Evolutionary conservation across 208 protist species (phyloP).

Genomic region (Leishmania lainsoni): DNA sequence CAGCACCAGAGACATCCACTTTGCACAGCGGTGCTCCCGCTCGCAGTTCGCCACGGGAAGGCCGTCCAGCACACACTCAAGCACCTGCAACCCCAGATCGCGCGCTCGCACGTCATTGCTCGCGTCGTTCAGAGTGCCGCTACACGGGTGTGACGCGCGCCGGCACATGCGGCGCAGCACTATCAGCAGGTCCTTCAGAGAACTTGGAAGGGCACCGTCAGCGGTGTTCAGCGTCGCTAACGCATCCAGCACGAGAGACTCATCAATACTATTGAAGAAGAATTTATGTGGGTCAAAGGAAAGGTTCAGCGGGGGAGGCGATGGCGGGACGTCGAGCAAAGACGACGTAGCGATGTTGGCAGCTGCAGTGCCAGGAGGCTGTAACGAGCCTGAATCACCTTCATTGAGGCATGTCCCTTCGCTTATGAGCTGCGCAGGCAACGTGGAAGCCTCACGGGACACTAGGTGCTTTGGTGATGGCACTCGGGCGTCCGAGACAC

Average conservation of each 20-base stretch:
- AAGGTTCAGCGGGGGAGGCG: conserved; percentile 5
- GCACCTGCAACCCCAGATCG: conserved; percentile 58
- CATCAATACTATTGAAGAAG: conserved; percentile 42
- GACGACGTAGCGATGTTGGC: neutral
- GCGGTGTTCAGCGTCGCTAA: conserved; percentile 27
- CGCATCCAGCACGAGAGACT: conserved; percentile 40
- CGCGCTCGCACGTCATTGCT: conserved; percentile 56
- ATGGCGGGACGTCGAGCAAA: neutral
- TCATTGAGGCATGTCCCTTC: neutral
- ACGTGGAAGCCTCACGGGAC: neutral
- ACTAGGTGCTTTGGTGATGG: neutral
- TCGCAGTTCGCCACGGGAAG: conserved; percentile 75
- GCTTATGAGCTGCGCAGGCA: no score
- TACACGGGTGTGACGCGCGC: conserved; percentile 42
- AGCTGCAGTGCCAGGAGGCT: neutral
- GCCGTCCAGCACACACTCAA: conserved; percentile 52
- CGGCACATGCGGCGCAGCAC: conserved; percentile 60
- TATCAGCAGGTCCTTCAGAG: conserved; percentile 64
- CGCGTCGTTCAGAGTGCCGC: conserved; percentile 43
- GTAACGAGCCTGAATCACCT: neutral
- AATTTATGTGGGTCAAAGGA: conserved; percentile 32
- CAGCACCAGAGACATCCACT: conserved; percentile 68
- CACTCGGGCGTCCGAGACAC: neutral
- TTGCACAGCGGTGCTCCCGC: conserved; percentile 67
- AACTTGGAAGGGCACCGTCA: conserved; percentile 38